phyloP scores from a whole-genome alignment of 495 filamentous ascomycete genomes.

The Penicillium flavigenum region DNA sequence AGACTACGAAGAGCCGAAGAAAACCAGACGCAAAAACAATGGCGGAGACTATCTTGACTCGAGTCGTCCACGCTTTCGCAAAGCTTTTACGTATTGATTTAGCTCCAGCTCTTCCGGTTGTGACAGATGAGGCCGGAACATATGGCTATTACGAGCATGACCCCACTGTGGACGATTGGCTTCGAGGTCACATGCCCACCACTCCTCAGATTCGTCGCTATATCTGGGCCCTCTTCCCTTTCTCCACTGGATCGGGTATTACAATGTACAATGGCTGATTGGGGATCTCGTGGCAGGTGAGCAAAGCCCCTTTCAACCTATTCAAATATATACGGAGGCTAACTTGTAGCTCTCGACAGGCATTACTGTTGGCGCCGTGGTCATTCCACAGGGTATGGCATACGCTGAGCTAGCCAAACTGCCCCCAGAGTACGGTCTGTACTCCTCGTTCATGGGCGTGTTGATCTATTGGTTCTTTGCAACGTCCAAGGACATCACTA shows the following conservation, averaged over 20 bases:
- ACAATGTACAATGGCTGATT: slow-evolving; percentile 81
- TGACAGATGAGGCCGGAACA: background rate
- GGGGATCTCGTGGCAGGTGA: slow-evolving; percentile 82
- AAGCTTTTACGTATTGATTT: slow-evolving; percentile 7
- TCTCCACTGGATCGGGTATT: slow-evolving; percentile 78
- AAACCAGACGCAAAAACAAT: slow-evolving; percentile 4
- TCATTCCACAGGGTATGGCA: slow-evolving; percentile 96
- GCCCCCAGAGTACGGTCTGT: slow-evolving; percentile 76
- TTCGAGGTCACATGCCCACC: slow-evolving; percentile 58
- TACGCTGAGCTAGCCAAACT: slow-evolving; percentile 83
- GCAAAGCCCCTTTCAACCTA: background rate
- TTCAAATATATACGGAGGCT: background rate
- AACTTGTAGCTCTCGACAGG: background rate
- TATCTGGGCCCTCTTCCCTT: slow-evolving; percentile 71
- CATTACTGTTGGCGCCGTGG: slow-evolving; percentile 89
- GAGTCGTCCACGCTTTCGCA: slow-evolving; percentile 12
- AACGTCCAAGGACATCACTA: slow-evolving; percentile 96
- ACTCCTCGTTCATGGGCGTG: slow-evolving; percentile 95
- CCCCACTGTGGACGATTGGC: slow-evolving; percentile 69
- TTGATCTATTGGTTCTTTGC: slow-evolving; percentile 96
- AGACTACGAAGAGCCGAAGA: background rate
- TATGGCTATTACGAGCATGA: slow-evolving; percentile 57
- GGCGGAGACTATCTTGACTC: slow-evolving; percentile 10
- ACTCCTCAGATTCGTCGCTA: slow-evolving; percentile 55
- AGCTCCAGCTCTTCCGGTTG: background rate